Base-by-base conservation (phyloP, 495 filamentous ascomycete species). In the Bathelium albidoporum region DNA sequence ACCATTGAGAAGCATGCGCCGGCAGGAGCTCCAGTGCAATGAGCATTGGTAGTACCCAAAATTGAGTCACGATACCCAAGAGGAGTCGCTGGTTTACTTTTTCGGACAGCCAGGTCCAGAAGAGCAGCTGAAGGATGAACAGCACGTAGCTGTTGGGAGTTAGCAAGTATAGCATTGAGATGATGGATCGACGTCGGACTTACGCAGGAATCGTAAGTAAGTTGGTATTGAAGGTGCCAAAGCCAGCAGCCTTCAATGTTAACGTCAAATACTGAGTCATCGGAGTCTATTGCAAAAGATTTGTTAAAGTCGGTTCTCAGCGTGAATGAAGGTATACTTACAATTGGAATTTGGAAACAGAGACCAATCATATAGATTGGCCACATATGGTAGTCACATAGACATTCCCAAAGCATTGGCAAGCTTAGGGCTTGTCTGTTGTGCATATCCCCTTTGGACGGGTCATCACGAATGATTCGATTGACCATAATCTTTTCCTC, bases 371-470 rank as follows among this genome's bases (percentile, higher is more conserved):
- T 20, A 58, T 73, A 71, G 31, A 73, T 73, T 1, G 69, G 69
- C 69, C 65, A 73, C 71, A 73, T 71, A 41, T 71, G 69, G 43
- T 60, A 70, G 62, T 71, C 69, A 77, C 32, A 94, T 68, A 5
- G 84, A 76, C 74, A 53, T 80, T 75, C 69, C 76, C 79, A 80
- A 24, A 86, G 69, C n/a, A 75, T 65, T 24, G 61, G 64, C 1
- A 73, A 74, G 0, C 74, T 78, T 10, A 86, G 75, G 1, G 77
- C 74, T 67, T 85, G 76, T 7, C 78, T 76, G 64, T 85, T 86
- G 73, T 85, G 79, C 83, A 85, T 85, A 61, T 80, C 65, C 63
- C 80, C 83, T 68, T 86, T 86, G 60, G 76, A 78, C 18, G 83
- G 83, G 66, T 86, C 84, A 55, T 86, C 83, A 28, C 84, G 80